Base-by-base conservation (phyloP, 768 basidiomycete genomes). In the Lyophyllum decastes region DNA sequence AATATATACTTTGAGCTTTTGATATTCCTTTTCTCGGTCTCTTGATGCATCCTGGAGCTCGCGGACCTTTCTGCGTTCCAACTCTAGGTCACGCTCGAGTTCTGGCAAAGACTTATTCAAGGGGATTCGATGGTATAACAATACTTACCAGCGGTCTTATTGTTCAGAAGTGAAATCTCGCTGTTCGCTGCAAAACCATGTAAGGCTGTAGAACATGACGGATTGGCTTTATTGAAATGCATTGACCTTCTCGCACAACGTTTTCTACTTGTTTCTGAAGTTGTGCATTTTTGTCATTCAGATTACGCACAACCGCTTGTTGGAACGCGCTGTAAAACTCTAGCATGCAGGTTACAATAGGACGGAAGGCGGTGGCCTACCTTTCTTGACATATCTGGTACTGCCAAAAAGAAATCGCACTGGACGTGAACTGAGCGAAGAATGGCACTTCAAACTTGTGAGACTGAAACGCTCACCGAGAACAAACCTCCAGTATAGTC, bases 331-430 rank as follows among this genome's bases (percentile, higher is more conserved):
- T 91, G 56, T 7, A 24, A 54, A 49, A 35, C 14, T 38, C 24
- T 25, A 49, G 22, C 16, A 22, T 38, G 49, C 10, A 44, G 14
- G 10, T 26, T 24, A 26, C 41, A 35, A 11, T 48, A 19, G 11
- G 38, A 44, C 16, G 44, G 25, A 10, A 27, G 57, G 27, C 50
- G 6, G 21, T 22, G 63, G 73, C 44, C 56, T 55, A 90, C 92
- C 83, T 86, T 75, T 94, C 92, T 72, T 94, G 92, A 61, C 91
- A 89, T 50, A 87, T 82, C 66, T 94, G 92, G 69, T 94, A 94
- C 69, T 92, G 90, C 92, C 92, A 94, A 70, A 94, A 94, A 3
- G 92, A 90, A 56, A 94, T 82, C 4, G 92, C 90, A 21, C 91
- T 92, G 30, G 17, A 27, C 49, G 33, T 49, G 55, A 24, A 14